Evolutionary conservation across 768 basidiomycete genomes (phyloP).

Genomic region (Coprinopsis sp.): DNA sequence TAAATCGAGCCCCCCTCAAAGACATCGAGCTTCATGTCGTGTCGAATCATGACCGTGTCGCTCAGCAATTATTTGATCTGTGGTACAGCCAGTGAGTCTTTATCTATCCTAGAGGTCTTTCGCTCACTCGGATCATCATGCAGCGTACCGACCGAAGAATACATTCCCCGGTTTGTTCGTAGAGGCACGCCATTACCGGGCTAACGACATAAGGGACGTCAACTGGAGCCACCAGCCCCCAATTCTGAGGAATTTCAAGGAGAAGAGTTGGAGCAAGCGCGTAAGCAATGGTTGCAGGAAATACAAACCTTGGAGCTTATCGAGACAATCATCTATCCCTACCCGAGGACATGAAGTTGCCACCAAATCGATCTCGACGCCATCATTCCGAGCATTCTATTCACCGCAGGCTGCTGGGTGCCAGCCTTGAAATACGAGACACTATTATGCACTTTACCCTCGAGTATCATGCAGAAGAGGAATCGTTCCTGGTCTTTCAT

Average conservation of each 20-base stretch:
- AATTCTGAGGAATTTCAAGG: neutral
- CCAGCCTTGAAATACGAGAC: constrained; percentile 28
- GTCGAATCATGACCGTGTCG: constrained; percentile 61
- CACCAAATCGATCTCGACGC: constrained; percentile 8
- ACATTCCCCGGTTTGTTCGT: constrained; percentile 43
- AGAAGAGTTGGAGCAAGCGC: neutral
- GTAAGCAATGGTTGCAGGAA: constrained; percentile 15
- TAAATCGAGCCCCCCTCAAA: constrained; percentile 46
- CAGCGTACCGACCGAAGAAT: constrained; percentile 46
- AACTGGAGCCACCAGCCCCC: constrained; percentile 27
- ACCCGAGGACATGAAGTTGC: constrained; percentile 12
- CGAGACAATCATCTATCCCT: constrained; percentile 27
- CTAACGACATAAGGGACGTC: constrained; percentile 36
- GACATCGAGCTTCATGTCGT: constrained; percentile 64
- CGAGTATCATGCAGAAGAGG: constrained; percentile 50
- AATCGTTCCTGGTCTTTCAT: constrained; percentile 49
- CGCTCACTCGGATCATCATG: neutral
- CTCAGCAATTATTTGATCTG: constrained; percentile 63
- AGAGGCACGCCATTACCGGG: constrained; percentile 35
- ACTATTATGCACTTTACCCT: constrained; percentile 37
- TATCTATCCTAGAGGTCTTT: neutral
- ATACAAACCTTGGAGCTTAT: constrained; percentile 19
- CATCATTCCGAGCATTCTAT: constrained; percentile 11
- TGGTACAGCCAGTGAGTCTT: constrained; percentile 60
- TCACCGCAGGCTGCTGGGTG: constrained; percentile 9